Conservation (phyloP, 2,329 filamentous ascomycete species). For the Diaporthe velutina region DNA sequence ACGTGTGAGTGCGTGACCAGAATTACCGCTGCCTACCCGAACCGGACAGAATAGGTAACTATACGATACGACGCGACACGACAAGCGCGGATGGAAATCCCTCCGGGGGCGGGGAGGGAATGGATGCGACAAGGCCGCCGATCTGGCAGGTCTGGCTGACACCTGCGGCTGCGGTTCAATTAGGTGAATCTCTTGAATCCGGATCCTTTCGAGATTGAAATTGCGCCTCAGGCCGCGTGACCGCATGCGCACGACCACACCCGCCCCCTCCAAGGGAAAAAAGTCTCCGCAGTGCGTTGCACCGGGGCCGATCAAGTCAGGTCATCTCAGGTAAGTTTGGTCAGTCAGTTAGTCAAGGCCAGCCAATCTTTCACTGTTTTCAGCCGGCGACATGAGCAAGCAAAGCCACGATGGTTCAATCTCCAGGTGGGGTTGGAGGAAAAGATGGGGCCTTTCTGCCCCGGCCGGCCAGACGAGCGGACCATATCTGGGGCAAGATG, state of each 20-base stretch:
- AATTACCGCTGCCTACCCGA: slow-evolving; percentile 5
- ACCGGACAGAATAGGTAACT: background rate
- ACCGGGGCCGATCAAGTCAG: background rate
- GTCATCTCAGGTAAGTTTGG: slow-evolving; percentile 9
- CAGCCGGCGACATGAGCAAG: background rate
- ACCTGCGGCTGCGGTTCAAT: slow-evolving; percentile 19
- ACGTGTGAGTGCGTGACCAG: background rate
- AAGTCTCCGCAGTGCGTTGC: slow-evolving; percentile 14
- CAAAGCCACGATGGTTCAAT: slow-evolving; percentile 24
- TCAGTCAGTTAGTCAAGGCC: background rate
- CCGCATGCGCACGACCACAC: slow-evolving; percentile 13
- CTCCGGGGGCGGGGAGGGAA: background rate
- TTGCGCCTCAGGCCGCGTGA: slow-evolving; percentile 22
- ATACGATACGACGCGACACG: background rate
- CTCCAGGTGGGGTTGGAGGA: slow-evolving; percentile 15
- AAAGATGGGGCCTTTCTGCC: background rate
- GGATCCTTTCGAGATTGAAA: slow-evolving; percentile 7
- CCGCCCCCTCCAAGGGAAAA: background rate
- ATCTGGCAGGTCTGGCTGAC: slow-evolving; percentile 27
- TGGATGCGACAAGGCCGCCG: slow-evolving; percentile 10
- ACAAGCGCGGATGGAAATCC: slow-evolving; percentile 12
- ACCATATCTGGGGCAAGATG: slow-evolving; percentile 19
- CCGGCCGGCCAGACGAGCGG: slow-evolving; percentile 1
- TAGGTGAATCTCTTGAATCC: slow-evolving; percentile 9
- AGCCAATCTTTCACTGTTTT: slow-evolving; percentile 10